phyloP scores from a whole-genome alignment of 768 basidiomycete species.

The Termitomyces sp. region DNA sequence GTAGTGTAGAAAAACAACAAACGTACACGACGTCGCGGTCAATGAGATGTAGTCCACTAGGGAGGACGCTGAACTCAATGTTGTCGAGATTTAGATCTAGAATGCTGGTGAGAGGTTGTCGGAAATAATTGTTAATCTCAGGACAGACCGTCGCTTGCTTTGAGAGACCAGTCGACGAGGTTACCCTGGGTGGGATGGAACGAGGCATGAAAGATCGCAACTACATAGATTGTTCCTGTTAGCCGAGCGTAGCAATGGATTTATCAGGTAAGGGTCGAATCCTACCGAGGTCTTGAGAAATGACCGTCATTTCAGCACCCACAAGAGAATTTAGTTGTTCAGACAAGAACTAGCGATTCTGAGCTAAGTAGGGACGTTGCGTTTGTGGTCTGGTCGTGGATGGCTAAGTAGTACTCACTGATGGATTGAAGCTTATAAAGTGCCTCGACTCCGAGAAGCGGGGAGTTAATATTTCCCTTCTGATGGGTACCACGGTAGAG shows the following conservation, averaged over 20 bases:
- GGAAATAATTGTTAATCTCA: neutral
- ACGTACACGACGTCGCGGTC: slow-evolving; percentile 78
- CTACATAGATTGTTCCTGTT: slow-evolving; percentile 34
- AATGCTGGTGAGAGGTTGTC: neutral
- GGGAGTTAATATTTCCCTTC: neutral
- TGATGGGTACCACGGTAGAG: neutral
- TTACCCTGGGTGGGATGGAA: slow-evolving; percentile 86
- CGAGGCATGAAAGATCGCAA: slow-evolving; percentile 80
- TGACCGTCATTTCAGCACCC: neutral
- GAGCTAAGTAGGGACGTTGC: too few relatives aligned
- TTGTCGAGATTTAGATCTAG: slow-evolving; percentile 64
- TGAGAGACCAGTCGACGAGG: slow-evolving; percentile 74
- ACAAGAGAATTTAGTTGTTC: neutral
- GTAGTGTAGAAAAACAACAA: neutral
- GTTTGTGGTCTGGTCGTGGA: neutral
- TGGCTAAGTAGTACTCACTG: neutral
- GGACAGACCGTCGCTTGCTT: slow-evolving; percentile 59
- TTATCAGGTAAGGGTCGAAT: slow-evolving; percentile 1
- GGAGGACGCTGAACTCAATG: slow-evolving; percentile 78
- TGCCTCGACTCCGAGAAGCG: neutral
- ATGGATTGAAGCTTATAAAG: neutral
- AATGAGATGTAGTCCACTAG: slow-evolving; percentile 78
- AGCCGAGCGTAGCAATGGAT: neutral
- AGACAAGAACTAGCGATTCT: neutral
- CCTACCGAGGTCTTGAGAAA: slow-evolving; percentile 55